These are phyloP conservation scores for Hylodesmum podocarpum DNA, from an alignment of 306 rosid species.

Conservation along the genomic window DNA sequence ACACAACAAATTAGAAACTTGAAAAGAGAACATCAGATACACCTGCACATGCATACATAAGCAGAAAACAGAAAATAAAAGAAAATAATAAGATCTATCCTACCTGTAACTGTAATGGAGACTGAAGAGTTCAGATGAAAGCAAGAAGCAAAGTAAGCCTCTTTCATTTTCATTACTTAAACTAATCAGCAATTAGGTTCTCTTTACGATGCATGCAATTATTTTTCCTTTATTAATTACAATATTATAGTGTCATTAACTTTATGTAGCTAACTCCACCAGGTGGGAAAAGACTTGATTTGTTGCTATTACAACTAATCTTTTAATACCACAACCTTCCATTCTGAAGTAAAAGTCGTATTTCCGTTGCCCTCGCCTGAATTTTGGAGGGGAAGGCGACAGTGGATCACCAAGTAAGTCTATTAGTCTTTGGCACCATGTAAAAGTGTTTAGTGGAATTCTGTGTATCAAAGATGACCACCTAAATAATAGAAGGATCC, in stretches of 20 bases:
- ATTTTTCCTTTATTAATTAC: neutral
- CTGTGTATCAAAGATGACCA: no score
- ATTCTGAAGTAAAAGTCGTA: no score
- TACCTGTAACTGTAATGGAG: neutral
- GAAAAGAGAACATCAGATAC: neutral
- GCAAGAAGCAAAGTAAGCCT: neutral
- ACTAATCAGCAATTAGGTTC: neutral
- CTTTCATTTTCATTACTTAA: slow-evolving; percentile 7
- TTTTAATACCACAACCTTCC: no score
- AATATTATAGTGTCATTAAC: neutral
- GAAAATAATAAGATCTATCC: neutral
- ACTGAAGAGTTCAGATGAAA: neutral
- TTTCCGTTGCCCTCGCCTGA: no score
- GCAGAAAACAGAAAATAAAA: neutral
- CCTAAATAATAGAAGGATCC: no score
- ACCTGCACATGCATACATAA: neutral
- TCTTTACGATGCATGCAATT: neutral
- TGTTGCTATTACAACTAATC: no score
- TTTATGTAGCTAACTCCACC: no score
- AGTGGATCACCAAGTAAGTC: no score
- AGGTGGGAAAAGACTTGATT: no score
- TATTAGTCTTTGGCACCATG: no score
- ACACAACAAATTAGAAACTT: slow-evolving; percentile 31
- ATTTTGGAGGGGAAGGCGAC: no score
- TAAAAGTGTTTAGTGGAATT: no score